phyloP scores from a whole-genome alignment of 2,329 filamentous ascomycete genomes.

The Mycogone perniciosa region DNA sequence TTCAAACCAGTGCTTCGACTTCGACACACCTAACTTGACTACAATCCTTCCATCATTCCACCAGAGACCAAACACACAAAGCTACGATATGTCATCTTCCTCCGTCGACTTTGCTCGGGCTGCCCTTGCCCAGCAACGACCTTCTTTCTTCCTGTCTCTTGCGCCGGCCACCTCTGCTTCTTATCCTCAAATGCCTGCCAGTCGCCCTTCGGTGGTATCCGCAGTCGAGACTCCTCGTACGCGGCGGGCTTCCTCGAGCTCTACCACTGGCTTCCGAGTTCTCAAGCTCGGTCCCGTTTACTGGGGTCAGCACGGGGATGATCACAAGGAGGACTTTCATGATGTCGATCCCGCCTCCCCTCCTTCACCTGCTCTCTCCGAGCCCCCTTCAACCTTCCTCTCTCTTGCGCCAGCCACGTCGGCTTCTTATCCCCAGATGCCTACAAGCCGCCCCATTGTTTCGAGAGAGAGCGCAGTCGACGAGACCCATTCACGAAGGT shows the following conservation, averaged over 20 bases:
- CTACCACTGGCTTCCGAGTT: conserved; percentile 41
- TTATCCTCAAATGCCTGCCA: conserved; percentile 42
- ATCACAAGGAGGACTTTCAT: conserved; percentile 51
- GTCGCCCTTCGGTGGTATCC: conserved; percentile 7
- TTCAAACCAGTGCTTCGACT: neutral
- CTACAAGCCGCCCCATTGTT: conserved; percentile 21
- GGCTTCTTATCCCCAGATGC: conserved; percentile 45
- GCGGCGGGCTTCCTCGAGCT: conserved; percentile 16
- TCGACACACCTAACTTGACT: neutral
- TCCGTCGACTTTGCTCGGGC: conserved; percentile 12
- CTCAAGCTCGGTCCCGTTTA: conserved; percentile 60
- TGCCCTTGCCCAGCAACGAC: conserved; percentile 10
- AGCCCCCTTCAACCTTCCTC: conserved; percentile 38
- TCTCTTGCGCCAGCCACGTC: conserved; percentile 54
- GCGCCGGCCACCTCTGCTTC: conserved; percentile 53
- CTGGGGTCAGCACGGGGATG: conserved; percentile 54
- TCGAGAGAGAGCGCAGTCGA: conserved; percentile 18
- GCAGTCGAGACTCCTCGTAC: too few species aligned
- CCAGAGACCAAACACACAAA: neutral
- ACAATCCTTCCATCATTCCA: conserved; percentile 7
- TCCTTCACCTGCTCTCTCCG: conserved; percentile 9
- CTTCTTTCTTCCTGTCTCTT: conserved; percentile 45
- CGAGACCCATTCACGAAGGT: conserved; percentile 37
- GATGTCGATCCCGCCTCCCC: conserved; percentile 22
- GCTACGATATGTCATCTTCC: conserved; percentile 5